Conservation (phyloP, 2,329 filamentous ascomycete genomes). For the Talaromyces marneffei region DNA sequence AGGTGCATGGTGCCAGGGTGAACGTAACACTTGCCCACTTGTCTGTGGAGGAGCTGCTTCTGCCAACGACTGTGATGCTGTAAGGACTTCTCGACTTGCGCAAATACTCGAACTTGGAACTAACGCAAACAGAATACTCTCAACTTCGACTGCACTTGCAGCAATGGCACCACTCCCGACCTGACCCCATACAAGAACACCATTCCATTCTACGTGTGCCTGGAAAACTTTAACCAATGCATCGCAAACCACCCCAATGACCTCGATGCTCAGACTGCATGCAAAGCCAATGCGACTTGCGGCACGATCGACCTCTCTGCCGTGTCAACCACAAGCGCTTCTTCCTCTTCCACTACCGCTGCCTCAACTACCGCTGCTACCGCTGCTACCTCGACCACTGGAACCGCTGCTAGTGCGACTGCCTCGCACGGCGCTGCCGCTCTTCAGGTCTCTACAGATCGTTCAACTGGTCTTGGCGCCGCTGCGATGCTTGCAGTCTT, state of each 20-base stretch:
- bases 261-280: conserved; percentile 42
- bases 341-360: conserved; percentile 25
- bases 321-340: conserved; percentile 15
- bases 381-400: conserved; percentile 22
- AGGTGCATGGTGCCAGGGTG: conserved; percentile 53
- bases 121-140: conserved; percentile 43
- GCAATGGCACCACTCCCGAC: conserved; percentile 50
- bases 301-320: conserved; percentile 41
- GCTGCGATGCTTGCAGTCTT: conserved; percentile 52
- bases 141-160: conserved; percentile 53
- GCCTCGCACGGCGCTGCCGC: conserved; percentile 34
- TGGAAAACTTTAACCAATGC: conserved; percentile 47
- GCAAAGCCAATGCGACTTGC: conserved; percentile 46
- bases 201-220: conserved; percentile 57
- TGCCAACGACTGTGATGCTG: conserved; percentile 52
- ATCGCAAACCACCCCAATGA: conserved; percentile 43
- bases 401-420: conserved; percentile 24
- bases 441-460: conserved; percentile 42
- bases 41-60: conserved; percentile 51
- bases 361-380: conserved; percentile 31
- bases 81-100: conserved; percentile 35
- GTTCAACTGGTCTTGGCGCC: conserved; percentile 48
- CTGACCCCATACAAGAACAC: conserved; percentile 53
- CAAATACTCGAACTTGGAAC: conserved; percentile 14
- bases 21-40: conserved; percentile 55